These are phyloP conservation scores for Hyaloscypha variabilis DNA, from an alignment of 495 filamentous ascomycete genomes.

Conservation along the genomic window DNA sequence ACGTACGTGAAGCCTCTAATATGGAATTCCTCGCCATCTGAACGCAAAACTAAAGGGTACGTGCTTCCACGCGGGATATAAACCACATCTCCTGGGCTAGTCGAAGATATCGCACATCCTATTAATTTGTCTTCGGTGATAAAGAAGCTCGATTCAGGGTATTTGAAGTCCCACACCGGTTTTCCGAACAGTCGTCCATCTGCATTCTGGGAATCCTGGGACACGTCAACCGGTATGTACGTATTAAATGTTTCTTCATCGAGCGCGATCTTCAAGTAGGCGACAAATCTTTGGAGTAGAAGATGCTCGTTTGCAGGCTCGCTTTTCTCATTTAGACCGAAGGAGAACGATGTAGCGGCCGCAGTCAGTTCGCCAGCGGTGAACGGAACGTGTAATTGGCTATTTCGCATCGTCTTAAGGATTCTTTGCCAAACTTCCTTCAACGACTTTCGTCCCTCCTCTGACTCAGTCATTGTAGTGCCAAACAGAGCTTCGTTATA, in stretches of 20 bases:
- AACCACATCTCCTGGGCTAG: slow-evolving; percentile 12
- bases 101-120: slow-evolving; percentile 14
- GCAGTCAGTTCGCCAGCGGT: slow-evolving; percentile 18
- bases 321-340: slow-evolving; percentile 27
- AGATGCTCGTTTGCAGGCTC: slow-evolving; percentile 22
- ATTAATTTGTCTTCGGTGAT: slow-evolving; percentile 19
- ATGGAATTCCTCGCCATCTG: slow-evolving; percentile 1
- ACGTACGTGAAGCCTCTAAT: slow-evolving; percentile 7
- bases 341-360: slow-evolving; percentile 29
- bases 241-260: slow-evolving; percentile 24
- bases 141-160: slow-evolving; percentile 27
- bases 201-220: slow-evolving; percentile 19
- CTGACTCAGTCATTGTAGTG: slow-evolving; percentile 22
- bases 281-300: slow-evolving; percentile 23
- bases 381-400: slow-evolving; percentile 20
- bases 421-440: slow-evolving; percentile 26
- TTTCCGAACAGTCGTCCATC: slow-evolving; percentile 23
- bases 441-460: slow-evolving; percentile 15
- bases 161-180: slow-evolving; percentile 26
- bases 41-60: slow-evolving; percentile 9
- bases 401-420: slow-evolving; percentile 22
- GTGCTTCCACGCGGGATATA: not conserved
- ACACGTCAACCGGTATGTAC: slow-evolving; percentile 22
- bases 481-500: slow-evolving; percentile 29
- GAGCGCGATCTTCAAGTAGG: slow-evolving; percentile 23